Evolutionary conservation across 306 rosid species (phyloP), one percentile per base, ranked within the genome.

Genomic region (Rubus parviflorus): DNA sequence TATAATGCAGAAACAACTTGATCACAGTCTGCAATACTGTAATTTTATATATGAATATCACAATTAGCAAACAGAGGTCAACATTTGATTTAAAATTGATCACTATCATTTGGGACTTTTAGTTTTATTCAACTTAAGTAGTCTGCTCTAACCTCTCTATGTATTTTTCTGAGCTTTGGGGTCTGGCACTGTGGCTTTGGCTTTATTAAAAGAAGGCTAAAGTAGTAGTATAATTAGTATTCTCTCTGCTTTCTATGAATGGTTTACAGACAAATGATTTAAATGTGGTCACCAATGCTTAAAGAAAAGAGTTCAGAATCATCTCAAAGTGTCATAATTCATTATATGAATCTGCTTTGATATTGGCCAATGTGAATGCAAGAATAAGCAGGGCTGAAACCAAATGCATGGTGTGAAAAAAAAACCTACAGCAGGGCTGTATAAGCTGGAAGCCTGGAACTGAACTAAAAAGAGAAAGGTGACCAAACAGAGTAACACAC

Each of bases 1-100:
- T 51, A 12, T 22, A 11, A 35, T 60, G 43, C 43, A 62, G 41
- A 30, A 61, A 49, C 43, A 69, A 7, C 41, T 68, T 68, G 42
- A 46, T 22, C 73, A 22, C 14, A 37, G 23, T 64, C 69, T 15
- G 47, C 22, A 37, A 14, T 41, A 12, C 17, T 25, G 30, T 41
- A 20, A 38, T 72, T 37, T 72, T n/a, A 72, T 72, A 53, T 54
- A 10, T 19, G 41, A 73, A 42, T 4, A 8, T 41, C 53, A 40
- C 67, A 30, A 30, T 1, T 30, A 5, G 8, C 35, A 48, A 61
- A 63, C 70, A 74, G 8, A 74, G 70, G 70, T 30, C 78, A 74
- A 60, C 67, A 73, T 61, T 73, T 73, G 42, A 43, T 57, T 20
- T 52, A 12, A 72, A 73, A 58, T 22, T 4, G 37, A 41, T 65